Evolutionary conservation across 2,329 filamentous ascomycete genomes (phyloP).

Genomic region (Cercospora zeae-maydis): DNA sequence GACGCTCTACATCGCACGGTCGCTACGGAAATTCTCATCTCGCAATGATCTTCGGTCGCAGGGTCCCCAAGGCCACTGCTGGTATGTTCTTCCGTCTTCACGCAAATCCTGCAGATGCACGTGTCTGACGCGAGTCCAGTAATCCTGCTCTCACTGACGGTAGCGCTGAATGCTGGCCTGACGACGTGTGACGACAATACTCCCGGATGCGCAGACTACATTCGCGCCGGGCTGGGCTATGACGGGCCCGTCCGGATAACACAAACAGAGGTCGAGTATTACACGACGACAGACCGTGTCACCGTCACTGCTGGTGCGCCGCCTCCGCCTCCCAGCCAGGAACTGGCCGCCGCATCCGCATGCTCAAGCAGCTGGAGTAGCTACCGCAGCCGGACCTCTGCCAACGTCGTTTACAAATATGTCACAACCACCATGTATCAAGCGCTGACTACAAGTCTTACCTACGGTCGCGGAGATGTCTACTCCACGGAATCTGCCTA

Average conservation of each 20-base stretch:
- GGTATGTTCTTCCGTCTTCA: neutral
- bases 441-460: constrained; percentile 5
- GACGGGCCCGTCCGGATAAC: neutral
- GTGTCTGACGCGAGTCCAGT: neutral
- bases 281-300: neutral
- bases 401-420: neutral
- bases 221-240: constrained; percentile 14
- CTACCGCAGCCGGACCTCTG: neutral
- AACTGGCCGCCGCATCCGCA: constrained; percentile 3
- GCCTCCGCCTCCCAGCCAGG: neutral
- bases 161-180: constrained; percentile 2
- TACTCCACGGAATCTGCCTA: constrained; percentile 19
- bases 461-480: constrained; percentile 23
- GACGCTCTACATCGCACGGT: neutral
- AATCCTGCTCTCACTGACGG: neutral
- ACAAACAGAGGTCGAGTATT: neutral
- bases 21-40: neutral
- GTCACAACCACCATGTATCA: constrained; percentile 10
- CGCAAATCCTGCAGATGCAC: neutral
- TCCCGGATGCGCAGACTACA: constrained; percentile 13
- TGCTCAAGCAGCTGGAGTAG: constrained; percentile 8
- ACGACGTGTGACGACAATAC: neutral
- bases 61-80: constrained; percentile 1
- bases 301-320: neutral
- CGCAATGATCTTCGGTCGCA: constrained; percentile 1